These are phyloP conservation scores for Aeschynomene evenia DNA, from an alignment of 306 rosid species.

Conservation along the genomic window DNA sequence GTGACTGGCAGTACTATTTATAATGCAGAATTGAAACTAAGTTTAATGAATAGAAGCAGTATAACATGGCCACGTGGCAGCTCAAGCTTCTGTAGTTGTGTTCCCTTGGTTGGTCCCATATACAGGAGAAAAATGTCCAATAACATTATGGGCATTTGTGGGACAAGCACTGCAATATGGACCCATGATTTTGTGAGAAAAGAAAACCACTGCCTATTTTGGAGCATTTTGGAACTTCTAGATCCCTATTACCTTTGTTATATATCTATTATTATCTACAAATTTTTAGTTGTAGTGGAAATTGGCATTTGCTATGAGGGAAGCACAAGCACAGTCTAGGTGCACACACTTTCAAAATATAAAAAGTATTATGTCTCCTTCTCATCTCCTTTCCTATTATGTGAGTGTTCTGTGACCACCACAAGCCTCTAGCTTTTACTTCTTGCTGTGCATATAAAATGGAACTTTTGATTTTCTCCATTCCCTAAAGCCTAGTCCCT, in stretches of 20 bases:
- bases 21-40: slow-evolving; percentile 29
- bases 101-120: slow-evolving; percentile 45
- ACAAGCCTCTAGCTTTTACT: too few relatives aligned
- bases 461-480: slow-evolving; percentile 17
- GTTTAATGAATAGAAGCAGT: slow-evolving; percentile 32
- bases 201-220: slow-evolving; percentile 27
- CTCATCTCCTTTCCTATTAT: too few relatives aligned
- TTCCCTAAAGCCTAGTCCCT: background rate
- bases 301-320: slow-evolving; percentile 3
- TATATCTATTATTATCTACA: background rate
- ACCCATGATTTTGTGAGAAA: slow-evolving; percentile 36
- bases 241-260: slow-evolving; percentile 18
- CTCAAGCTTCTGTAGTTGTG: slow-evolving; percentile 42
- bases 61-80: slow-evolving; percentile 54
- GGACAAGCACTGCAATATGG: slow-evolving; percentile 38
- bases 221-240: slow-evolving; percentile 21
- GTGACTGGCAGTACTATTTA: slow-evolving; percentile 41
- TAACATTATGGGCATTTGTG: slow-evolving; percentile 31
- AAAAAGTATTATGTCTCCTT: background rate
- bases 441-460: background rate
- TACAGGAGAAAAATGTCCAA: slow-evolving; percentile 48
- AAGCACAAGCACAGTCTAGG: slow-evolving; percentile 10
- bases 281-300: slow-evolving; percentile 10
- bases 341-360: slow-evolving; percentile 12
- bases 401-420: background rate